A percentile compares a stretch with the other conserved stretches of the same genome.
These are phyloP conservation scores for Acacia pycnantha DNA, from an alignment of 331 rosid genomes.

Conservation along the genomic window DNA sequence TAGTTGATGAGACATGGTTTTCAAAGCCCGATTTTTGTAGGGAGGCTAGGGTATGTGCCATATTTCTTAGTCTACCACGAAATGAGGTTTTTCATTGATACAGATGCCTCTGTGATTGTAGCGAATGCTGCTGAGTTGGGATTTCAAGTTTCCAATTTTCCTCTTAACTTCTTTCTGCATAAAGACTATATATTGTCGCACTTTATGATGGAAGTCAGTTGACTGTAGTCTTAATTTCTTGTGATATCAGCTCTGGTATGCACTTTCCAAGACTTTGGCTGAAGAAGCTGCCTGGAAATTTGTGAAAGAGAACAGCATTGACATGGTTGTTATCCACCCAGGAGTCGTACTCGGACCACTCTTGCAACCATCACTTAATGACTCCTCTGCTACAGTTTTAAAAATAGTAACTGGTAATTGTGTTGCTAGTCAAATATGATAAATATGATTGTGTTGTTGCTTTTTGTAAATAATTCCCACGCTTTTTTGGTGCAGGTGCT, in stretches of 20 bases:
- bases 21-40: conserved; percentile 33
- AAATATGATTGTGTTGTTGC: neutral
- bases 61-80: neutral
- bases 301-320: neutral
- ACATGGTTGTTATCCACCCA: neutral
- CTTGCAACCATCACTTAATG: neutral
- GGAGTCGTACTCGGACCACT: neutral
- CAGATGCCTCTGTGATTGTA: neutral
- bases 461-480: neutral
- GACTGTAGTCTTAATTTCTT: neutral
- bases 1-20: conserved; percentile 47
- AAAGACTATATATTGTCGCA: neutral
- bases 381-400: neutral
- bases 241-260: neutral
- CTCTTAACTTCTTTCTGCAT: neutral
- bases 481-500: neutral
- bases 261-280: neutral
- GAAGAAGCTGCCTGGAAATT: conserved; percentile 5
- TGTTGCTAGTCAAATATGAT: neutral
- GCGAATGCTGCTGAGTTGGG: neutral
- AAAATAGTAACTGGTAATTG: neutral
- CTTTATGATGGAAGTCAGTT: neutral
- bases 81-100: neutral
- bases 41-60: conserved; percentile 17
- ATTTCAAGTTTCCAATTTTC: neutral